Conservation (phyloP, 768 basidiomycete species). For the Leccinum barrowsii region DNA sequence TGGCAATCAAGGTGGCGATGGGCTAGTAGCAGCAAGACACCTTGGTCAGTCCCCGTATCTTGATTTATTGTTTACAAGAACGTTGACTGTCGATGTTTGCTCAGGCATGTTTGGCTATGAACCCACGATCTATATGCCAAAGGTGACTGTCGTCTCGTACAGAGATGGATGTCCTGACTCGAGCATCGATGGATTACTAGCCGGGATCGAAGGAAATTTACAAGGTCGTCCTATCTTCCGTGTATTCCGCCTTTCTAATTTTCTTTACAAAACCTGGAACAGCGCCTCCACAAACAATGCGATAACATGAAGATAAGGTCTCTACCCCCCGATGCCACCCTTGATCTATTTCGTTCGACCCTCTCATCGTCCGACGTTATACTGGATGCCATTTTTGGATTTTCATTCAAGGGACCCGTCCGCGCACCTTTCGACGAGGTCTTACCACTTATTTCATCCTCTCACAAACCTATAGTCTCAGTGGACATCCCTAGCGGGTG, state of each 20-base stretch:
- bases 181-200: conserved; percentile 35
- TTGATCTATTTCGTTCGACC: conserved; percentile 44
- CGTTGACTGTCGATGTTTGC: neutral
- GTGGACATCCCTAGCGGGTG: conserved; percentile 98
- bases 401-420: conserved; percentile 91
- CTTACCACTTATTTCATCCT: conserved; percentile 60
- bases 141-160: conserved; percentile 44
- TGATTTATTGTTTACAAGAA: neutral
- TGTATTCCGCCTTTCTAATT: neutral
- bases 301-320: conserved; percentile 83
- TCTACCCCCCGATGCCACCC: conserved; percentile 48
- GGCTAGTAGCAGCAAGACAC: conserved; percentile 93
- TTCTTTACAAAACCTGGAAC: neutral
- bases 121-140: conserved; percentile 90
- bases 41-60: conserved; percentile 50
- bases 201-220: conserved; percentile 94
- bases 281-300: conserved; percentile 86
- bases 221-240: conserved; percentile 42
- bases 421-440: conserved; percentile 83
- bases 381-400: conserved; percentile 95
- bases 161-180: neutral
- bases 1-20: conserved; percentile 97
- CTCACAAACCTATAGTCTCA: conserved; percentile 79
- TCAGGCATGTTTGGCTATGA: conserved; percentile 89
- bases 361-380: conserved; percentile 71